Base-by-base conservation (phyloP, 805 yeast genomes). In the Cyberlindnera nakhonratchasimensis region DNA sequence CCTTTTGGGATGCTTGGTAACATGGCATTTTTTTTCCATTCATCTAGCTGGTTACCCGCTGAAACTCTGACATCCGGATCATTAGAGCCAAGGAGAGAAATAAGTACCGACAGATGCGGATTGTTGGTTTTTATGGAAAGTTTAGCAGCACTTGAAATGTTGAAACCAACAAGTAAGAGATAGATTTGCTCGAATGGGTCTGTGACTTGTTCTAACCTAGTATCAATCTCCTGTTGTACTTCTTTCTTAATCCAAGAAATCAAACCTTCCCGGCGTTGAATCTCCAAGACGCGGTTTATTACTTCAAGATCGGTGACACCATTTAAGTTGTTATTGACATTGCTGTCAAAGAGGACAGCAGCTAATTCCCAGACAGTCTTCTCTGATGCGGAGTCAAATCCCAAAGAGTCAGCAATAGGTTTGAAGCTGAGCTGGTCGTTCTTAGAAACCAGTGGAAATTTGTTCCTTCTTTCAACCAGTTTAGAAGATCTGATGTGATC, bases 61-160 rank as follows among this genome's bases (percentile, higher is more conserved):
- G 78, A 67, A 1, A 54, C 54, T 37, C 70, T 69, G 3, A 84
- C 81, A 2, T 71, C 69, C 1, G 71, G 71, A 50, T 82, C 85
- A 51, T 83, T 82, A 0, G 93, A 80, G 25, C 86, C 95, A 7
- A 84, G 59, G 32, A 85, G 64, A 0, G 96, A 73, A 11, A 91
- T 61, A 21, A 87, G 55, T 0, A 77, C 78, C 0, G 96, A 79
- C 16, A 91, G 62, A 59, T 90, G 96, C 5, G 74, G 63, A 53
- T 86, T 85, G 8, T 72, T 71, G 1, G 83, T 62, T n/a, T 71
- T 64, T 2, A 80, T 62, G 1, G 96, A 90, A 3, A 67, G 46
- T 23, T 69, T 67, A 6, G 81, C 68, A 1, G 98, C 97, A 21
- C 69, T 68, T 8, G 71, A 65, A 22, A 87, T 54, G 42, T 82